These are phyloP conservation scores for Neonectria magnoliae DNA, from an alignment of 2,329 filamentous ascomycete species.

Conservation along the genomic window DNA sequence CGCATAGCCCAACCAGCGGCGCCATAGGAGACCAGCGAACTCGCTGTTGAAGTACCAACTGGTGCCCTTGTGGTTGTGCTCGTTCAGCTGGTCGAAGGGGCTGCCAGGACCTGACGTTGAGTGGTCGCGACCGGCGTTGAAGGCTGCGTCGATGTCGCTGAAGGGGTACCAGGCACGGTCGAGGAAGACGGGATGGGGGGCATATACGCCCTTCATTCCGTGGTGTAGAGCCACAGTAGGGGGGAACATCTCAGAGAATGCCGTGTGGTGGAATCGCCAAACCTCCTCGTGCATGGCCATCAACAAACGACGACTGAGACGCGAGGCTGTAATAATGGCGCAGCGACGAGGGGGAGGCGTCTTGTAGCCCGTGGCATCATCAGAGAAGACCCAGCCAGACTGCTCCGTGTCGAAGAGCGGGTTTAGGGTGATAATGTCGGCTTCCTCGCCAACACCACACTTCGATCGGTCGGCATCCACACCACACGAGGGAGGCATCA, in stretches of 20 bases:
- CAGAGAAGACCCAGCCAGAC: constrained; percentile 77
- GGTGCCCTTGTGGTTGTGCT: constrained; percentile 84
- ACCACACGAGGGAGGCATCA: constrained; percentile 65
- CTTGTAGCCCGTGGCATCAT: constrained; percentile 76
- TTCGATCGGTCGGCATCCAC: constrained; percentile 59
- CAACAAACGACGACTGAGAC: constrained; percentile 73
- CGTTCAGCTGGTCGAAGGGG: constrained; percentile 74
- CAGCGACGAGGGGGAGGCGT: constrained; percentile 73
- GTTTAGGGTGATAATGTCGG: constrained; percentile 81
- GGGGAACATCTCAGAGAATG: constrained; percentile 85
- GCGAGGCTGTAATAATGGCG: constrained; percentile 76
- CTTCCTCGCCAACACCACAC: constrained; percentile 77
- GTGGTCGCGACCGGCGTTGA: constrained; percentile 79
- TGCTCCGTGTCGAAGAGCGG: constrained; percentile 77
- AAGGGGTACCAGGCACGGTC: constrained; percentile 79
- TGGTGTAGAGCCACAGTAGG: constrained; percentile 76
- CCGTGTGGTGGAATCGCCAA: constrained; percentile 72
- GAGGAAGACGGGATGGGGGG: constrained; percentile 82
- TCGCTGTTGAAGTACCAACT: constrained; percentile 87
- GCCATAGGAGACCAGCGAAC: constrained; percentile 81
- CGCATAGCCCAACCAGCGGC: constrained; percentile 76
- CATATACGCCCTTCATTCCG: constrained; percentile 81
- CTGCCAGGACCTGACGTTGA: constrained; percentile 72
- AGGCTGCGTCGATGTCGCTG: constrained; percentile 74
- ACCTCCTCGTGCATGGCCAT: constrained; percentile 80